phyloP scores from a whole-genome alignment of 2,329 filamentous ascomycete species.

The Diaporthe citriasiana region DNA sequence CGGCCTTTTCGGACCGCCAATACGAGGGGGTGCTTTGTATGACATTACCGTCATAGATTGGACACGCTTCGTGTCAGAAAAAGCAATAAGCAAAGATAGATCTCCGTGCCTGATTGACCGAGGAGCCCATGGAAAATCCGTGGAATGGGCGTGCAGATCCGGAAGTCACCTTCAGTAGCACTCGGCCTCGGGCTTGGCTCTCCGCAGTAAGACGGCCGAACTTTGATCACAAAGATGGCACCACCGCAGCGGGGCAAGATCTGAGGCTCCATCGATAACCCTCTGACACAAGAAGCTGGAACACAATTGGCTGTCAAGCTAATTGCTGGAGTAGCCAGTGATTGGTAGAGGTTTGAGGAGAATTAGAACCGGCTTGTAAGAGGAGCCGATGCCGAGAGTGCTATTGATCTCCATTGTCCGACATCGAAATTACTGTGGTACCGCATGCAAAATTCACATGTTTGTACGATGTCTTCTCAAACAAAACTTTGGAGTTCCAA shows the following conservation, averaged over 20 bases:
- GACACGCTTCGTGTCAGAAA: background rate
- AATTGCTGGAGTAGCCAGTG: background rate
- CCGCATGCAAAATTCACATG: background rate
- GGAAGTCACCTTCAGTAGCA: background rate
- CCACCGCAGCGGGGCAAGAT: background rate
- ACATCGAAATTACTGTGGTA: too few relatives aligned
- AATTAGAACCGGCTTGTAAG: background rate
- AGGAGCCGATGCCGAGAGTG: background rate
- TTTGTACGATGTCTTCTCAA: background rate
- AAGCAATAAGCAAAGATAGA: too few relatives aligned
- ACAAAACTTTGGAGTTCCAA: background rate
- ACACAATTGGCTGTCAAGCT: background rate
- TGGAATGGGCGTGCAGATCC: background rate
- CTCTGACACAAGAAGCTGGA: too few relatives aligned
- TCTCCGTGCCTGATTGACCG: background rate
- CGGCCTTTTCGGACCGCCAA: background rate
- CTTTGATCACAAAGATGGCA: background rate
- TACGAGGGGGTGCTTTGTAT: background rate
- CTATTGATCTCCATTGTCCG: background rate
- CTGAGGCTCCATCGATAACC: too few relatives aligned
- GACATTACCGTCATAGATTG: background rate
- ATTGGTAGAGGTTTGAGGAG: too few relatives aligned
- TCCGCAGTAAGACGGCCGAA: constrained; percentile 25
- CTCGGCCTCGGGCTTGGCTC: background rate
- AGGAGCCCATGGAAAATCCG: background rate